Evolutionary conservation across 805 yeast species (phyloP).

Genomic region (Lipomyces japonicus): DNA sequence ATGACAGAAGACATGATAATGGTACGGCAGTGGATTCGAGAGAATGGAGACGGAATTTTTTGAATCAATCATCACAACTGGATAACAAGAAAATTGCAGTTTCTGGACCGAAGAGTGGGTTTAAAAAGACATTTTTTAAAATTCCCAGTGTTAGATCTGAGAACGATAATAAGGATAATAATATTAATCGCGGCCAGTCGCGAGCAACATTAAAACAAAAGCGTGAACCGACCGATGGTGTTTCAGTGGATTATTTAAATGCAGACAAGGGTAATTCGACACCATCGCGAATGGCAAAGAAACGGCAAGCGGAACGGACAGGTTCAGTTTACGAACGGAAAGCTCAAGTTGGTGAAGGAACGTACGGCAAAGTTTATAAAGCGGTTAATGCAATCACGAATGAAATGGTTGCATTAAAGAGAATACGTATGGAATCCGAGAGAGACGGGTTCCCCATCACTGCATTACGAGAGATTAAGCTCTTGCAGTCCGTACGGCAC

Average conservation of each 20-base stretch:
- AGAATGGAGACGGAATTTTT: too few relatives aligned
- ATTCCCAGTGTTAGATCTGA: conserved; percentile 12
- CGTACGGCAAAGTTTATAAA: conserved; percentile 93
- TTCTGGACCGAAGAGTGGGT: too few relatives aligned
- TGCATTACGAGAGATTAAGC: conserved; percentile 83
- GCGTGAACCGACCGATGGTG: background rate
- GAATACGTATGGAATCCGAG: conserved; percentile 77
- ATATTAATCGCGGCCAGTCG: background rate
- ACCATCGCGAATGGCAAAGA: background rate
- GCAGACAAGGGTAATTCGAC: background rate
- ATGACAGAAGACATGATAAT: too few relatives aligned
- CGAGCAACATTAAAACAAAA: background rate
- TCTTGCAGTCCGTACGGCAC: conserved; percentile 79
- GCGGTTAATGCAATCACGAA: conserved; percentile 69
- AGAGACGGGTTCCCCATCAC: conserved; percentile 96
- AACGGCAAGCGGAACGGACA: conserved; percentile 7
- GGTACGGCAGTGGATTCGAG: too few relatives aligned
- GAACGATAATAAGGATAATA: background rate
- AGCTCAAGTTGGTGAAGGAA: conserved; percentile 96
- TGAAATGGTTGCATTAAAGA: conserved; percentile 78
- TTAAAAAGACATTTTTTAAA: conserved; percentile 23
- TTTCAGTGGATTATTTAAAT: background rate
- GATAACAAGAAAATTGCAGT: too few relatives aligned
- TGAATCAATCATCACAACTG: too few relatives aligned
- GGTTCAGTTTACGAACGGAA: conserved; percentile 56